These are phyloP conservation scores for Aphanomyces astaci DNA, from an alignment of 352 stramenopile species.

Conservation along the genomic window DNA sequence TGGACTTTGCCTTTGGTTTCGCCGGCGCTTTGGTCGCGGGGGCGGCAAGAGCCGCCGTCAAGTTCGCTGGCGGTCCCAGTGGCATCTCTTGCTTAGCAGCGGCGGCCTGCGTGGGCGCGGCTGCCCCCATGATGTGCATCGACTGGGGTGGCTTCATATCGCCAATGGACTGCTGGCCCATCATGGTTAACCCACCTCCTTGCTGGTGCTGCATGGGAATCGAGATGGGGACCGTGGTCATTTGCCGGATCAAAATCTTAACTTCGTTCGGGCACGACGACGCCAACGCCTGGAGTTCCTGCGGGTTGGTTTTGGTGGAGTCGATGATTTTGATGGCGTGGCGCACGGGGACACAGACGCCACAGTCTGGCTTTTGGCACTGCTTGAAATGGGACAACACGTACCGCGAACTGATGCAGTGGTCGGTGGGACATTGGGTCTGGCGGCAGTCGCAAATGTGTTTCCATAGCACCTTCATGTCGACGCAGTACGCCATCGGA, in stretches of 20 bases:
- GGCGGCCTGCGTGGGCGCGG: background rate
- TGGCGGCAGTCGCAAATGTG: conserved; percentile 87
- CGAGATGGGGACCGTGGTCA: conserved; percentile 62
- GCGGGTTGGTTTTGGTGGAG: conserved; percentile 62
- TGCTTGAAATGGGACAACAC: conserved; percentile 87
- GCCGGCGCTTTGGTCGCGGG: background rate
- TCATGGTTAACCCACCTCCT: too few species aligned
- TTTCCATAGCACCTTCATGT: conserved; percentile 87
- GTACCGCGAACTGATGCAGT: conserved; percentile 84
- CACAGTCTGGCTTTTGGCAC: conserved; percentile 87
- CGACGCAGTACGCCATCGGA: conserved; percentile 72
- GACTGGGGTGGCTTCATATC: conserved; percentile 13
- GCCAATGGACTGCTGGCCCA: too few species aligned
- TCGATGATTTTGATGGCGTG: conserved; percentile 85
- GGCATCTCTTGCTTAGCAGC: background rate
- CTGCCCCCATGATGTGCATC: background rate
- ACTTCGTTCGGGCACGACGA: conserved; percentile 68
- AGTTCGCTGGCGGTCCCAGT: background rate
- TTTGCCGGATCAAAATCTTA: conserved; percentile 79
- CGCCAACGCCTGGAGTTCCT: conserved; percentile 58
- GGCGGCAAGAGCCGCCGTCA: background rate
- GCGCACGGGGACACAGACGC: conserved; percentile 78
- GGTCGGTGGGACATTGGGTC: conserved; percentile 74
- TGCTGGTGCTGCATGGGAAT: background rate
- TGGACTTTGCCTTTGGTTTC: background rate